Base-by-base conservation (phyloP, 2,329 filamentous ascomycete genomes). In the Alternaria triticina region DNA sequence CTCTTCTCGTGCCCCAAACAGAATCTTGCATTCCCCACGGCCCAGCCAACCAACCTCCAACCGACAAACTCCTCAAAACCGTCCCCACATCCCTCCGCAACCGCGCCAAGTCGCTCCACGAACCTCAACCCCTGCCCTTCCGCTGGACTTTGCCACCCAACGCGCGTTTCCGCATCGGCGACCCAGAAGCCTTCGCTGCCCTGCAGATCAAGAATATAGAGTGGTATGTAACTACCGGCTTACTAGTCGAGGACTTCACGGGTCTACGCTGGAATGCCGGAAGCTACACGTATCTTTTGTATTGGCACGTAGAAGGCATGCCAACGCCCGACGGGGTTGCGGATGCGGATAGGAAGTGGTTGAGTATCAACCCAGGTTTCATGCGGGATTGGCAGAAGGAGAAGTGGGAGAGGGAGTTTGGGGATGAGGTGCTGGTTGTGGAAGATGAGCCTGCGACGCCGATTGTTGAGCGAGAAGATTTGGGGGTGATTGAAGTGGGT, bases 181-280 rank as follows among this genome's bases (percentile, higher is more conserved):
- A 60, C 0, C 28, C 23, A 0, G 50, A 20, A 9, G 50, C 57
- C 50, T 60, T 55, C 5, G 27, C 49, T 10, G 17, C 49, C 2
- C 3, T 60, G 27, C 28, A 45, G 3, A 43, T 55, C 9, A 27
- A 25, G 2, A 60, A 55, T 3, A 33, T 60, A 3, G 50, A 54
- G 10, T 60, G 57, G 57, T 55, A 54, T 1, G 57, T 50, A 12
- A 60, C 57, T 2, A 60, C 57, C 2, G 57, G 57, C 5, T 2
- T 60, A 2, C 43, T 60, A 6, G 30, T 47, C 2, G 50, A 60
- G 25, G 44, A 54, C 7, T 17, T 17, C 22, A 25, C n/a, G 1
- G 57, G 57, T 4, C 15, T 60, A 10, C n/a, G 40, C 4, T 60
- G 57, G 57, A 54, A 45, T 10, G 57, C 57, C 1, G 56, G 56